A percentile compares a stretch with the other conserved stretches of the same genome.
phyloP scores from a whole-genome alignment of 108 stramenopile species.

The Pseudonitzschia multistriata region DNA sequence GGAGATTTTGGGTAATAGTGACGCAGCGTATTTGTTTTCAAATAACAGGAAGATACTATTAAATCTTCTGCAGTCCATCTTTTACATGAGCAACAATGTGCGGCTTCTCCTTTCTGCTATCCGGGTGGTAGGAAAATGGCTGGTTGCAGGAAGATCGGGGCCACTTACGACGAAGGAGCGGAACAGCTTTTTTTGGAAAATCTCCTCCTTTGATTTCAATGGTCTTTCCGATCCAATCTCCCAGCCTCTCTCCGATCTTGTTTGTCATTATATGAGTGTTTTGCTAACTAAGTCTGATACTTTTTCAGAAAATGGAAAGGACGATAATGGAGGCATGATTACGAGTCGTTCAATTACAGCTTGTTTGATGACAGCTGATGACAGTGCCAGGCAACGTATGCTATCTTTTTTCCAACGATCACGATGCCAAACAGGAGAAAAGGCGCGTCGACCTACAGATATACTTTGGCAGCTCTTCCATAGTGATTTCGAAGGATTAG shows the following conservation, averaged over 20 bases:
- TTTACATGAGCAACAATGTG: slow-evolving; percentile 64
- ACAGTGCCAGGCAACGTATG: slow-evolving; percentile 23
- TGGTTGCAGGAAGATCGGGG: slow-evolving; percentile 31
- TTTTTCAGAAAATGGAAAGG: slow-evolving; percentile 1
- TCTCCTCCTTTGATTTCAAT: slow-evolving; percentile 64
- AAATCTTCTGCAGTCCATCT: slow-evolving; percentile 48
- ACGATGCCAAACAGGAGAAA: not conserved
- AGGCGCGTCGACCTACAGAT: slow-evolving; percentile 24
- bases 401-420: slow-evolving; percentile 22
- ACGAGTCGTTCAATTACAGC: slow-evolving; percentile 39
- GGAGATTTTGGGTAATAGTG: slow-evolving; percentile 49
- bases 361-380: slow-evolving; percentile 54
- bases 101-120: slow-evolving; percentile 62
- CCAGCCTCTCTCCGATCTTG: slow-evolving; percentile 63
- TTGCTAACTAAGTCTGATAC: slow-evolving; percentile 6
- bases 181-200: slow-evolving; percentile 52
- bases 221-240: slow-evolving; percentile 57
- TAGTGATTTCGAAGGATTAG: slow-evolving; percentile 67
- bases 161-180: slow-evolving; percentile 69
- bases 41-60: slow-evolving; percentile 48
- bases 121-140: slow-evolving; percentile 60
- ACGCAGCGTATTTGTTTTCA: slow-evolving; percentile 50
- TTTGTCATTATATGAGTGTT: slow-evolving; percentile 49
- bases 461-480: slow-evolving; percentile 58
- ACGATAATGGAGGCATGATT: slow-evolving; percentile 12